Percentiles rank a stretch among this genome's conserved stretches.
phyloP scores from a whole-genome alignment of 352 stramenopile genomes.

The Globisporangium middletonii region DNA sequence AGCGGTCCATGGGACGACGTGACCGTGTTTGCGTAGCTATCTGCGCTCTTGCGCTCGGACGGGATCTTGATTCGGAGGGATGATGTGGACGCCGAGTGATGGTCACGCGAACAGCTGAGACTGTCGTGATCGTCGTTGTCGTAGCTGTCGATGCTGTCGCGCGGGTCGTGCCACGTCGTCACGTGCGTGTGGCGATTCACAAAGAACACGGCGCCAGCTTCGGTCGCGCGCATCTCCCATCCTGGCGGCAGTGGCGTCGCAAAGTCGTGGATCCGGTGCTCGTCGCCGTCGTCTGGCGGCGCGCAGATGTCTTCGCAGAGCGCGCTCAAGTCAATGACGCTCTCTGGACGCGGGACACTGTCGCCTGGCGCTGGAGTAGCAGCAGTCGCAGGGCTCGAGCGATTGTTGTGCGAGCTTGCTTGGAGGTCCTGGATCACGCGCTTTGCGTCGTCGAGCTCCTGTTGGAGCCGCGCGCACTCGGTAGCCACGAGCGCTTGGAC shows the following conservation, averaged over 20 bases:
- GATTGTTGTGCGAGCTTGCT: background rate
- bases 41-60: constrained; percentile 2
- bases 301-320: constrained; percentile 29
- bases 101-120: too few species aligned
- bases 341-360: constrained; percentile 1
- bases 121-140: background rate
- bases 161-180: constrained; percentile 73
- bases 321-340: constrained; percentile 20
- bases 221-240: constrained; percentile 81
- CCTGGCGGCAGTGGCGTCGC: constrained; percentile 60
- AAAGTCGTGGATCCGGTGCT: constrained; percentile 72
- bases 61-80: constrained; percentile 6
- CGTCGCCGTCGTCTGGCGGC: constrained; percentile 48
- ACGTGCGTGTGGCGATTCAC: constrained; percentile 67
- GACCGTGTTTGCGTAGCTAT: constrained; percentile 9
- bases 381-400: background rate
- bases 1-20: background rate
- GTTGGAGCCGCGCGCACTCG: background rate
- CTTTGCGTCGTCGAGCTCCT: background rate
- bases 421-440: background rate
- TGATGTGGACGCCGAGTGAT: too few species aligned
- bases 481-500: background rate
- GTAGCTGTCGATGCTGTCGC: constrained; percentile 11
- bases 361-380: background rate
- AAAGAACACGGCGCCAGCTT: constrained; percentile 66